A percentile compares a stretch with the other conserved stretches of the same genome.
Conservation (phyloP, 2,329 filamentous ascomycete genomes). For the Passalora sequoiae region DNA sequence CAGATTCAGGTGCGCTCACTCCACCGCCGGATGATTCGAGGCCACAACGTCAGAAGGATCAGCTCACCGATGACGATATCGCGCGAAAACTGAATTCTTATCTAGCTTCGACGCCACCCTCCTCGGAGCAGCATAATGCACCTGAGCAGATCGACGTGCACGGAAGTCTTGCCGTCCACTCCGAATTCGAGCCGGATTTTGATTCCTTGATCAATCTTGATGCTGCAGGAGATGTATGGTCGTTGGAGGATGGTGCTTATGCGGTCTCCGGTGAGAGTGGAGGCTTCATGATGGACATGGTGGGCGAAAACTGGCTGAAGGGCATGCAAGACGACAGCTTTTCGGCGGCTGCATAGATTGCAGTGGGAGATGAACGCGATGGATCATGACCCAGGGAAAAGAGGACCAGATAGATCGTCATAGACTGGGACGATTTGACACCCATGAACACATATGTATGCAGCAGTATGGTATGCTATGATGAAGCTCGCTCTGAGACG, state of each 20-base stretch:
- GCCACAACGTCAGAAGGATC: constrained; percentile 8
- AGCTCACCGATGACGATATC: constrained; percentile 43
- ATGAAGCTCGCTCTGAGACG: neutral
- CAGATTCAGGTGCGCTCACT: constrained; percentile 26
- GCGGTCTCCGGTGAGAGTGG: constrained; percentile 32
- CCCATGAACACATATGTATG: too few species aligned
- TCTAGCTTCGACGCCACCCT: constrained; percentile 48
- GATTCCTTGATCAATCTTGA: constrained; percentile 36
- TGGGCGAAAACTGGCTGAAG: constrained; percentile 37
- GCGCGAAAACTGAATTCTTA: constrained; percentile 45
- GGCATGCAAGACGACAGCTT: constrained; percentile 27
- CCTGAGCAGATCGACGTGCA: constrained; percentile 6
- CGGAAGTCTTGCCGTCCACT: neutral
- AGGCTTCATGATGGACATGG: constrained; percentile 32
- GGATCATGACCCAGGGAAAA: neutral
- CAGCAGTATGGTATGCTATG: neutral
- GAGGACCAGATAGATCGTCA: neutral
- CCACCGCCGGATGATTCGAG: constrained; percentile 28
- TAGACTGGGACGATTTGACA: too few species aligned
- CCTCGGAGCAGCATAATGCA: constrained; percentile 30
- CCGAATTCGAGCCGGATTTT: constrained; percentile 35
- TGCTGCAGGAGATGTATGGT: constrained; percentile 32
- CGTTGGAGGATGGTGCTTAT: constrained; percentile 32
- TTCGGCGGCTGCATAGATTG: constrained; percentile 7
- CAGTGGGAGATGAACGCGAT: neutral